Base-by-base conservation (phyloP, 805 yeast genomes). In the Metschnikowia chrysomelidarum region DNA sequence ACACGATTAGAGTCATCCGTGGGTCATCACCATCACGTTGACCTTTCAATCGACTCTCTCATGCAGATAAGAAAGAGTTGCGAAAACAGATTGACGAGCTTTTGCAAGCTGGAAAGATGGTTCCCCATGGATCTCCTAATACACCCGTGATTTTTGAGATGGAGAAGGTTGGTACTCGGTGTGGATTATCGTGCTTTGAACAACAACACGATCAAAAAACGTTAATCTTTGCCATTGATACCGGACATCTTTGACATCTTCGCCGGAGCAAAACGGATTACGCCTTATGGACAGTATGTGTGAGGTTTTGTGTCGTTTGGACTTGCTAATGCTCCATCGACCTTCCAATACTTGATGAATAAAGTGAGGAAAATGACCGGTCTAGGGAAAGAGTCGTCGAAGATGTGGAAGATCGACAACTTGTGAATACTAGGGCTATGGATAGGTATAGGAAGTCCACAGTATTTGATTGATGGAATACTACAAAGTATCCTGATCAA, bases 261-360 rank as follows among this genome's bases (percentile, higher is more conserved):
- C 17, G 36, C 32, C 1, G 38, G 32, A n/a, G 27, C 43, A 4
- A 30, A 30, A 36, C 44, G 7, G 44, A 29, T 3, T 40, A 40
- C 44, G 3, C 44, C 41, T 10, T 36, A 24, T 18, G 41, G 44
- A 7, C 44, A 32, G 11, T 32, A 36, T 20, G 34, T 31, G 3
- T 40, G 44, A 38, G 24, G 34, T 7, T 40, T 40, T 7, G 32
- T 36, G 38, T 38, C 44, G 2, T 40, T 36, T 22, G 44, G 44
- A 2, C 25, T 40, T 6, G 19, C 24, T 16, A 36, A 32, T 12
- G 44, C 32, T 1, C 38, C 41, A 10, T 23, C 40, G 2, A 36
- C 38, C 3, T 36, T 40, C 14, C 38, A 36, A 21, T 38, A 27
- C 7, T 16, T 32, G 6, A 40, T 36, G 44, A 32, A 36, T 12